A percentile compares a stretch with the other conserved stretches of the same genome.
phyloP scores from a whole-genome alignment of 2,329 filamentous ascomycete genomes.

The Pseudogymnoascus sp. region DNA sequence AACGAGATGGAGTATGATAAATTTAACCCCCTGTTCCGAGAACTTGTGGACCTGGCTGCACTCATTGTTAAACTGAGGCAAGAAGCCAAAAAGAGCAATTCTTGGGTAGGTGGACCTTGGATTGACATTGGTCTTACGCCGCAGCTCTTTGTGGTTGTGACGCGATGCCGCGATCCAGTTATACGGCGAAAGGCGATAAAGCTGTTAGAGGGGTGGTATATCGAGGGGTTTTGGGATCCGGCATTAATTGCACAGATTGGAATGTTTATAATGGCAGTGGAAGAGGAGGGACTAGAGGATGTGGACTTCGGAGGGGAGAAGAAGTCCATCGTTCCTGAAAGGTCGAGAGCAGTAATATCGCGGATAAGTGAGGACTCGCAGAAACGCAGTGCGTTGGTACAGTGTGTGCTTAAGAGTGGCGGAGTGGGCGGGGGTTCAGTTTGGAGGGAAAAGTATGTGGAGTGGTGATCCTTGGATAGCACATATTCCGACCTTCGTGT shows the following conservation, averaged over 20 bases:
- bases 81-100: conserved; percentile 12
- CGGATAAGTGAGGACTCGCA: conserved; percentile 5
- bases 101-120: conserved; percentile 15
- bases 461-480: not conserved
- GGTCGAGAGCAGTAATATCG: conserved; percentile 7
- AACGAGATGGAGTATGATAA: conserved; percentile 19
- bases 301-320: conserved; percentile 10
- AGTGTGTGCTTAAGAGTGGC: conserved; percentile 6
- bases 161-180: conserved; percentile 18
- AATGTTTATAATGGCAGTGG: conserved; percentile 19
- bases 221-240: conserved; percentile 18
- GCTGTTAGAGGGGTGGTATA: conserved; percentile 15
- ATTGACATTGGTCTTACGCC: conserved; percentile 20
- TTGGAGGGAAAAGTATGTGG: conserved; percentile 5
- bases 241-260: conserved; percentile 14
- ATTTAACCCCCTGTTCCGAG: conserved; percentile 14
- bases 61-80: conserved; percentile 10
- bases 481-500: no score
- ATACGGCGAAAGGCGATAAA: conserved; percentile 19
- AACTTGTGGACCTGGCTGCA: conserved; percentile 14
- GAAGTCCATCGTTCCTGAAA: not conserved
- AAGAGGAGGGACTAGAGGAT: conserved; percentile 17
- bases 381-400: not conserved
- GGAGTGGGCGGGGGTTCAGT: conserved; percentile 1
- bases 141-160: conserved; percentile 15